Evolutionary conservation across 2,329 filamentous ascomycete genomes (phyloP), one percentile per base, ranked within the genome.

Genomic region (Thelonectria blattea): DNA sequence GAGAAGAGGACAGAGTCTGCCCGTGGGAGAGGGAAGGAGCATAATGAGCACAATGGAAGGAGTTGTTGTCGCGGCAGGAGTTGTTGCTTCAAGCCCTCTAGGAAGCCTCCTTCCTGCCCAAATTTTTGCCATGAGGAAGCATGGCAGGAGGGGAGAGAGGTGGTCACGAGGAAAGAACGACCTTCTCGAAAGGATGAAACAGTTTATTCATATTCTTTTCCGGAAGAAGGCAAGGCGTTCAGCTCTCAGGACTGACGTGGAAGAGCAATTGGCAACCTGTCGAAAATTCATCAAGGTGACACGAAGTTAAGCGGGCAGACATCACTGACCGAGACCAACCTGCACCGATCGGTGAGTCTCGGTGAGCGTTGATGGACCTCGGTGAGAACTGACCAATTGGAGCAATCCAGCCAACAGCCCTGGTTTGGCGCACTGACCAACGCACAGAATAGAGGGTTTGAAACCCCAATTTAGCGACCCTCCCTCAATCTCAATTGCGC

Each of bases 381-480:
- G 48, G 56, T 49, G 42, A 32, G 37, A 18, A 37, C 2, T 22
- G 12, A 20, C 14, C 51, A 9, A 18, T n/a, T 0, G 2, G 30
- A 6, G 1, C 37, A 70, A 65, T 68, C 63, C 61, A 14, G 52
- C 27, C 3, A 1, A 39, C 2, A 50, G 24, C n/a, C 18, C 14
- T 39, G 12, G n/a, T 41, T 34, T n/a, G 22, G 41, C 41, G 51
- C 62, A 62, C 60, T 56, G 60, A 61, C 64, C 65, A 57, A 18
- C 57, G 54, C 68, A 64, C 69, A 63, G 60, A 61, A 65, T 37
- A 27, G 39, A 56, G 75, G 73, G 76, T 76, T 72, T 71, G 71
- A 77, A 78, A 74, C 76, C 76, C 76, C 75, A 78, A 74, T 75
- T 76, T 77, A 76, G 74, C 72, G 74, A 76, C 68, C 65, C 59